These are phyloP conservation scores for Paecilomyces fulvus DNA, from an alignment of 2,329 filamentous ascomycete species.

Conservation along the genomic window DNA sequence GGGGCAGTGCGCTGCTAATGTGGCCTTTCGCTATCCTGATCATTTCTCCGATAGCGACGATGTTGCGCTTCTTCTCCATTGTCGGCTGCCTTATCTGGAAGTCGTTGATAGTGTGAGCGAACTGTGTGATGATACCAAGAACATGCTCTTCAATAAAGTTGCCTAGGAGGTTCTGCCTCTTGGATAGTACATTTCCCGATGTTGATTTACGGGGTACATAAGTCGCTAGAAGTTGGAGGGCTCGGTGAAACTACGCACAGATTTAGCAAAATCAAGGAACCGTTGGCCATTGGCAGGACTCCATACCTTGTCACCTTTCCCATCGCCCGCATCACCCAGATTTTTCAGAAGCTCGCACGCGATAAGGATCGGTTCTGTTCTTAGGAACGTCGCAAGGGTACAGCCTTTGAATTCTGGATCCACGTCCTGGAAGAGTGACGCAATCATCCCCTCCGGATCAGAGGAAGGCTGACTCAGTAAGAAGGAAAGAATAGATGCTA, in stretches of 20 bases:
- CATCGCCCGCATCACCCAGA: slow-evolving; percentile 58
- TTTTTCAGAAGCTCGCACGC: slow-evolving; percentile 75
- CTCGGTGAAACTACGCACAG: slow-evolving; percentile 38
- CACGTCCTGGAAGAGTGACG: slow-evolving; percentile 59
- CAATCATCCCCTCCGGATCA: slow-evolving; percentile 59
- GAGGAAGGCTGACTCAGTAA: slow-evolving; percentile 53
- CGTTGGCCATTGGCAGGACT: neutral
- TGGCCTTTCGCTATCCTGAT: slow-evolving; percentile 65
- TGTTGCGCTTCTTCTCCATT: slow-evolving; percentile 65
- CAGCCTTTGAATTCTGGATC: slow-evolving; percentile 61
- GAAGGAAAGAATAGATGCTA: slow-evolving; percentile 51
- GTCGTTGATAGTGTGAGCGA: slow-evolving; percentile 72
- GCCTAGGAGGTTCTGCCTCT: slow-evolving; percentile 52
- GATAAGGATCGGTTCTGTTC: slow-evolving; percentile 64
- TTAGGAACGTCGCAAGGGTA: slow-evolving; percentile 60
- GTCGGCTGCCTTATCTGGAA: slow-evolving; percentile 47
- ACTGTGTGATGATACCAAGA: slow-evolving; percentile 74
- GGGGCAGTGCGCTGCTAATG: slow-evolving; percentile 72
- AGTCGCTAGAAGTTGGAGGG: slow-evolving; percentile 42
- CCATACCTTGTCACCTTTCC: slow-evolving; percentile 49
- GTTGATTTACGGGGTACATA: slow-evolving; percentile 44
- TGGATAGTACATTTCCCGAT: slow-evolving; percentile 36
- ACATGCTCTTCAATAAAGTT: slow-evolving; percentile 75
- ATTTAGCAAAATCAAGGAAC: slow-evolving; percentile 8
- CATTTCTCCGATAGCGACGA: slow-evolving; percentile 82